Percentiles rank a stretch among this genome's conserved stretches.
These are phyloP conservation scores for Lachnellula subtilissima DNA, from an alignment of 2,329 filamentous ascomycete genomes.

Conservation along the genomic window DNA sequence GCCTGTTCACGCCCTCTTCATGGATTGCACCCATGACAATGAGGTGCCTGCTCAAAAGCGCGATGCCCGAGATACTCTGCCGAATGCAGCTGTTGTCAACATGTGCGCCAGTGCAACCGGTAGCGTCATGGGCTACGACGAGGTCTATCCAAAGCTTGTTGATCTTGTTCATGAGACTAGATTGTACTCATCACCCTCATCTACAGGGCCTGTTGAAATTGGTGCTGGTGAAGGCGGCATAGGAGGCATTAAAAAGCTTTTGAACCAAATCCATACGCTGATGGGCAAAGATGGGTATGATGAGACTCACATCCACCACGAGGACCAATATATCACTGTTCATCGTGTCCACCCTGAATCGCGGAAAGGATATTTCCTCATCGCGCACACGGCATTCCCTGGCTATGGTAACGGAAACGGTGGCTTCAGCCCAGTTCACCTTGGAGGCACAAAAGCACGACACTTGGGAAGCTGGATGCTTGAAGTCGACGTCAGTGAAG, in stretches of 20 bases:
- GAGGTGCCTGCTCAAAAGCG: slow-evolving; percentile 93
- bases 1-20: slow-evolving; percentile 89
- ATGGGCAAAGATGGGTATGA: slow-evolving; percentile 96
- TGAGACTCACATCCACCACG: slow-evolving; percentile 95
- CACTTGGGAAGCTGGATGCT: slow-evolving; percentile 89
- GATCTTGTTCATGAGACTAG: slow-evolving; percentile 88
- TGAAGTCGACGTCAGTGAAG: slow-evolving; percentile 74
- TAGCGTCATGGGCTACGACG: slow-evolving; percentile 97
- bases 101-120: slow-evolving; percentile 95
- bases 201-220: slow-evolving; percentile 56
- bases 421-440: slow-evolving; percentile 70
- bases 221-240: slow-evolving; percentile 78
- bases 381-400: slow-evolving; percentile 93
- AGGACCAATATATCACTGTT: slow-evolving; percentile 92
- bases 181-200: slow-evolving; percentile 74
- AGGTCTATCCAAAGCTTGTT: slow-evolving; percentile 89
- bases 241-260: slow-evolving; percentile 80
- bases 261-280: slow-evolving; percentile 89
- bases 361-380: slow-evolving; percentile 88
- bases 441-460: slow-evolving; percentile 79
- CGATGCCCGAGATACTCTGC: slow-evolving; percentile 87
- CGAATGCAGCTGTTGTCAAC: slow-evolving; percentile 87
- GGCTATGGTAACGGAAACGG: slow-evolving; percentile 83
- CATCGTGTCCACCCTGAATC: slow-evolving; percentile 91
- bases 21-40: slow-evolving; percentile 99